Evolutionary conservation across 2,329 filamentous ascomycete species (phyloP).

Genomic region (Fonsecaea pedrosoi): DNA sequence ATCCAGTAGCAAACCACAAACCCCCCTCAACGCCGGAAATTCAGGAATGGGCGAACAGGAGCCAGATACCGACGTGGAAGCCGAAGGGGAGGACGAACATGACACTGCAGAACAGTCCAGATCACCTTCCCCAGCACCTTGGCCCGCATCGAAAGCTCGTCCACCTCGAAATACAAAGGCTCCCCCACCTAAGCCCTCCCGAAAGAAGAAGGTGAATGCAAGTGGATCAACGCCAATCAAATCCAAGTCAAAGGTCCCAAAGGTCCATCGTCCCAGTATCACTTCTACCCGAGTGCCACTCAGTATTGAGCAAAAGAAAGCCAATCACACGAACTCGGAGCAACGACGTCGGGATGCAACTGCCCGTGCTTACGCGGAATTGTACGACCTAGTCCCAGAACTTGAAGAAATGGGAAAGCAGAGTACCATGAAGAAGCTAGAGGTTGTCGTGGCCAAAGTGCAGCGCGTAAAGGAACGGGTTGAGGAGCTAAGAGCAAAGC

Average conservation of each 20-base stretch:
- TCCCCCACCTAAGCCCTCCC: slow-evolving; percentile 23
- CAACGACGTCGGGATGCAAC: slow-evolving; percentile 40
- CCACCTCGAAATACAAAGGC: slow-evolving; percentile 26
- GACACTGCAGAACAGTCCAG: slow-evolving; percentile 20
- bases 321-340: slow-evolving; percentile 41
- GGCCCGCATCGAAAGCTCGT: slow-evolving; percentile 30
- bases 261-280: slow-evolving; percentile 19
- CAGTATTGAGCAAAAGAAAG: slow-evolving; percentile 39
- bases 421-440: slow-evolving; percentile 41
- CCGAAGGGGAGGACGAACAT: slow-evolving; percentile 27
- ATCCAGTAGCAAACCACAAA: slow-evolving; percentile 32
- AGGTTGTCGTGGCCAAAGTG: slow-evolving; percentile 39
- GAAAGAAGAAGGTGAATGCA: slow-evolving; percentile 24
- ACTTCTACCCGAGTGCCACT: slow-evolving; percentile 34
- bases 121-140: slow-evolving; percentile 35
- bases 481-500: slow-evolving; percentile 29
- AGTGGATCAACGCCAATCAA: slow-evolving; percentile 24
- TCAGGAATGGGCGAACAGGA: slow-evolving; percentile 21
- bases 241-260: slow-evolving; percentile 28
- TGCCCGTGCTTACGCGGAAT: slow-evolving; percentile 37
- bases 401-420: slow-evolving; percentile 38
- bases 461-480: slow-evolving; percentile 30
- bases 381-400: slow-evolving; percentile 40
- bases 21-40: slow-evolving; percentile 26
- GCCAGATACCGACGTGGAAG: slow-evolving; percentile 35